Conservation (phyloP, 169 alveolate genomes). For the Babesia gibsoni region DNA sequence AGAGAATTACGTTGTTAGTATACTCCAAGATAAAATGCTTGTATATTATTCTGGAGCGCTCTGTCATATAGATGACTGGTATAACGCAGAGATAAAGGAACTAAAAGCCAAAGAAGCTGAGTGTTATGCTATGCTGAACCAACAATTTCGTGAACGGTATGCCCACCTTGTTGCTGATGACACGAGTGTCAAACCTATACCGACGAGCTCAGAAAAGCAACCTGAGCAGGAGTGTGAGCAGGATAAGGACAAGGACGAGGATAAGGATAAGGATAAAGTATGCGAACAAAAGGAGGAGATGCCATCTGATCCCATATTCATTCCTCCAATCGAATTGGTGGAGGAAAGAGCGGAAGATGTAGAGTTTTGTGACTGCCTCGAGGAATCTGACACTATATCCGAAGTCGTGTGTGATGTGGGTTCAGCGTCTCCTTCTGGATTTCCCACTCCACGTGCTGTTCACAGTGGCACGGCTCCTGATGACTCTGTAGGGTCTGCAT, state of each 20-base stretch:
- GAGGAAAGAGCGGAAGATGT: background rate
- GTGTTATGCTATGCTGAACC: slow-evolving; percentile 59
- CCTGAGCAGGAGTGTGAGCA: no score
- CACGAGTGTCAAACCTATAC: background rate
- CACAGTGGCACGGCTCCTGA: no score
- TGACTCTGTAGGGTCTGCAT: no score
- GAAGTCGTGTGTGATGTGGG: background rate
- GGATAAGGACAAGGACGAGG: no score
- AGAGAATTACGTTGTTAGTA: slow-evolving; percentile 68
- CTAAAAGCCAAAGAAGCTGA: slow-evolving; percentile 65
- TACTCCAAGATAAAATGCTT: slow-evolving; percentile 65
- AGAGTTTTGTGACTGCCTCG: background rate
- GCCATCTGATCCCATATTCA: background rate
- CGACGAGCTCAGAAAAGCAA: background rate
- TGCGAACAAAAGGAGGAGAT: background rate
- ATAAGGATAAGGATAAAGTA: no score
- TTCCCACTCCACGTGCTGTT: background rate
- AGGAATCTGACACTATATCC: background rate
- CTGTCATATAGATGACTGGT: slow-evolving; percentile 72
- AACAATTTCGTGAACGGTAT: slow-evolving; percentile 38
- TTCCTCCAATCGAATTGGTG: background rate
- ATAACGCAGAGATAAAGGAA: slow-evolving; percentile 62
- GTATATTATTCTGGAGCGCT: slow-evolving; percentile 68
- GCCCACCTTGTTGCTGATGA: slow-evolving; percentile 5
- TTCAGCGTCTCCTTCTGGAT: background rate